These are phyloP conservation scores for Rhododendron mucronatum DNA, from an alignment of 148 eudicot species.

Conservation along the genomic window DNA sequence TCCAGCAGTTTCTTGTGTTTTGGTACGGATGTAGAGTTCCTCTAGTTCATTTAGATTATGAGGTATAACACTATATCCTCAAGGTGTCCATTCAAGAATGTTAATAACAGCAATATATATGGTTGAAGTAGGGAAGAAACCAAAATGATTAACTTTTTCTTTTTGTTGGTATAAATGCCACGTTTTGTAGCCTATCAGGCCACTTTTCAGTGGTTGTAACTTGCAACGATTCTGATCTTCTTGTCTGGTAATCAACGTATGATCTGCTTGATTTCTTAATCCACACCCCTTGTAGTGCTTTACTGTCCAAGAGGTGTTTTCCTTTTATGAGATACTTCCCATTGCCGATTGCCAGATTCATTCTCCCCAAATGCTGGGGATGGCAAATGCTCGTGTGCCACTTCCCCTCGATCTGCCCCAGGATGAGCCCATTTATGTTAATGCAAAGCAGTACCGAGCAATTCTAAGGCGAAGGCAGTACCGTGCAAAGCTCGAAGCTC, in stretches of 20 bases:
- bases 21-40: constrained; percentile 5
- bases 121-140: neutral
- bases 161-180: neutral
- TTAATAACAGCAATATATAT: neutral
- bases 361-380: constrained; percentile 43
- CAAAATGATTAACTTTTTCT: neutral
- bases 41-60: neutral
- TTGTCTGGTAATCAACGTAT: neutral
- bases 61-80: neutral
- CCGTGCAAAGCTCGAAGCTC: constrained; percentile 86
- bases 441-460: constrained; percentile 70
- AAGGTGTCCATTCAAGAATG: neutral
- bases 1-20: neutral
- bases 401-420: constrained; percentile 57
- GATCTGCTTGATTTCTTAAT: neutral
- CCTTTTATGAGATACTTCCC: constrained; percentile 10
- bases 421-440: constrained; percentile 57
- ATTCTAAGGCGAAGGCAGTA: constrained; percentile 67
- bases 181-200: neutral
- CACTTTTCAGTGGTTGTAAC: neutral
- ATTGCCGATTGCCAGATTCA: constrained; percentile 18
- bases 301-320: neutral
- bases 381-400: constrained; percentile 48
- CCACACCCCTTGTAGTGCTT: constrained; percentile 10
- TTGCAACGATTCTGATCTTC: neutral